Percentiles rank a stretch among this genome's conserved stretches.
phyloP scores from a whole-genome alignment of 164 flowering plant genomes.

The Platanus orientalis region DNA sequence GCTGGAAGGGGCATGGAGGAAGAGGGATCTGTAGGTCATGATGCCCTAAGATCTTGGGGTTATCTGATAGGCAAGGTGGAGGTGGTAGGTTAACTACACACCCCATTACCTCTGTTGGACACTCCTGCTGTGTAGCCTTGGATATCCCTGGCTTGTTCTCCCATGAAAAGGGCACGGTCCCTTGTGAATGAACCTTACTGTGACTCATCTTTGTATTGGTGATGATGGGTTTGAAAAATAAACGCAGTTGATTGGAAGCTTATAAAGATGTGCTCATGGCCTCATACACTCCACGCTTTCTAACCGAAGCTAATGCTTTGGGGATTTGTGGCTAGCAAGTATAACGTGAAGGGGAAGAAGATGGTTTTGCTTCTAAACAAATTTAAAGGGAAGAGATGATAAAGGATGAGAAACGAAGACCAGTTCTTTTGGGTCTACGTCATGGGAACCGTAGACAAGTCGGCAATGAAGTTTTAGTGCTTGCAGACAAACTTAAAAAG shows the following conservation, averaged over 20 bases:
- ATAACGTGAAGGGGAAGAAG: too few relatives aligned
- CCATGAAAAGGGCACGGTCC: conserved; percentile 46
- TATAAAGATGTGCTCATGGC: conserved; percentile 1
- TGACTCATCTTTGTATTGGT: conserved; percentile 20
- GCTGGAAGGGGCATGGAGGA: conserved; percentile 31
- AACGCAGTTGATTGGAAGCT: neutral
- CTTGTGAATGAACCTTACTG: conserved; percentile 24
- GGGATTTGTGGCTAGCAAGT: too few relatives aligned
- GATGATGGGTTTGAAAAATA: neutral
- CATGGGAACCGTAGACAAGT: neutral
- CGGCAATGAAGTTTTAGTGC: too few relatives aligned
- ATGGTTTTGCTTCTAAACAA: too few relatives aligned
- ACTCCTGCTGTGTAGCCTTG: conserved; percentile 13
- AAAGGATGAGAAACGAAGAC: too few relatives aligned
- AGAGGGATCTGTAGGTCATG: conserved; percentile 30
- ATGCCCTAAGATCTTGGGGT: conserved; percentile 1
- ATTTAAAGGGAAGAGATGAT: too few relatives aligned
- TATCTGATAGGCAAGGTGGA: conserved; percentile 12
- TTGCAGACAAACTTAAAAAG: too few relatives aligned
- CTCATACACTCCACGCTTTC: conserved; percentile 21
- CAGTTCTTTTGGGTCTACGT: too few relatives aligned
- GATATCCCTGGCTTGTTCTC: conserved; percentile 40
- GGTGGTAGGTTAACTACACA: conserved; percentile 18
- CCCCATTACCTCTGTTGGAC: neutral
- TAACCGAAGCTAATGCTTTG: conserved; percentile 31